Base-by-base conservation (phyloP, 805 yeast species). In the Candida morakotiae region DNA sequence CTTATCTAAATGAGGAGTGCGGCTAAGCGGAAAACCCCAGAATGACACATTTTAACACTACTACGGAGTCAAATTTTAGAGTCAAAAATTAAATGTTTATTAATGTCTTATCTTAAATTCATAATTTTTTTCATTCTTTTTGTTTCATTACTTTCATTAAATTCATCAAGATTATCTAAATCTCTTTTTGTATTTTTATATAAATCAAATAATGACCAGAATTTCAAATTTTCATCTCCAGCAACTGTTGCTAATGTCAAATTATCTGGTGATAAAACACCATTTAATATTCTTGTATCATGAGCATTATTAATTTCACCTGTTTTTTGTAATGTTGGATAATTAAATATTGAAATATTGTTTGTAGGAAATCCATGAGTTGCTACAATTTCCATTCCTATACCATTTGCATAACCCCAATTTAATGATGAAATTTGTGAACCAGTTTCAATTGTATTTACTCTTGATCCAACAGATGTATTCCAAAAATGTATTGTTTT, bases 311-410 rank as follows among this genome's bases (percentile, higher is more conserved):
- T 62, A 36, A 93, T 85, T 48, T 87, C 94, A 5, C 95, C 96
- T 2, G 91, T 88, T 58, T 86, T 85, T 48, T 83, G 85, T 42
- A 86, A 69, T 2, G 88, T 77, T 5, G 95, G 96, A 56, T 86
- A 88, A 40, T 87, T 79, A 73, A 88, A 91, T 26, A 91, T 68
- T 9, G 87, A 73, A 21, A 93, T 77, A 45, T 84, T 78, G 53
- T 93, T 91, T 38, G 82, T 78, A 11, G 98, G 98, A 56, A 77
- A 85, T 2, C 98, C 98, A 53, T 93, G 96, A 5, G 97, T 83
- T 7, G 96, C 91, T 1, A 84, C 95, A 32, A 93, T 79, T 61
- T 93, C 98, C 51, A 69, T 62, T 1, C 85, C 85, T n/a, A 79
- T 76, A 1, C 83, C 83, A 33, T 73, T 62, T 3, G 85, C 74